Conservation (phyloP, 2,329 filamentous ascomycete genomes). For the Fusarium sp. region DNA sequence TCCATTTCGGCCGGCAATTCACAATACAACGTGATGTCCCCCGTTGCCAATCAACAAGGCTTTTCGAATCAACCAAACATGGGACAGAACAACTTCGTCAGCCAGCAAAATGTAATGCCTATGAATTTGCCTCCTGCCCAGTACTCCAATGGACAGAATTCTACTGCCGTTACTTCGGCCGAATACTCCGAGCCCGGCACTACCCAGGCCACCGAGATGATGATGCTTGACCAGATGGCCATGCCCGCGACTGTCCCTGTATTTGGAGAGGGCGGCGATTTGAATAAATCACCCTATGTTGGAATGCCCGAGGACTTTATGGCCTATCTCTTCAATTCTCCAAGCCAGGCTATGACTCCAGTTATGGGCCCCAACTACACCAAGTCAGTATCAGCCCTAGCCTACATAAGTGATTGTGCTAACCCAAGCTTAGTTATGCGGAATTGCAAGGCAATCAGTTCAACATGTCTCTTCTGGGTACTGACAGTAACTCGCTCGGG, state of each 20-base stretch:
- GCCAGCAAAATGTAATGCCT: constrained; percentile 70
- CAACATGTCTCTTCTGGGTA: constrained; percentile 60
- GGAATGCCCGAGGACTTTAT: constrained; percentile 90
- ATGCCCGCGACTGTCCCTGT: constrained; percentile 81
- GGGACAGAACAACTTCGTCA: constrained; percentile 64
- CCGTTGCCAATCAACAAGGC: constrained; percentile 62
- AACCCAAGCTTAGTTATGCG: constrained; percentile 59
- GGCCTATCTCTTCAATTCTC: constrained; percentile 80
- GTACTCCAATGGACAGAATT: constrained; percentile 55
- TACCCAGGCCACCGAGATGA: constrained; percentile 64
- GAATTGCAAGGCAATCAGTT: constrained; percentile 60
- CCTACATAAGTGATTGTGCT: constrained; percentile 30
- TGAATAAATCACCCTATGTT: constrained; percentile 84
- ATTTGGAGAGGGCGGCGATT: constrained; percentile 83
- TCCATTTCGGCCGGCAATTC: constrained; percentile 61
- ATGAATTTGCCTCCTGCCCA: constrained; percentile 73
- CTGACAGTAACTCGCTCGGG: constrained; percentile 61
- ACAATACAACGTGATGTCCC: constrained; percentile 65
- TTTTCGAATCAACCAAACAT: constrained; percentile 62
- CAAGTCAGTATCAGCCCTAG: constrained; percentile 58
- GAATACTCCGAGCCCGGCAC: constrained; percentile 61
- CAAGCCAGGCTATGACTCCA: constrained; percentile 55
- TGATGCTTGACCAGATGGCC: constrained; percentile 71
- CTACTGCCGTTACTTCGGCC: constrained; percentile 50
- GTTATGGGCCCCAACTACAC: constrained; percentile 58